A percentile compares a stretch with the other conserved stretches of the same genome.
These are phyloP conservation scores for Colletotrichum sojae DNA, from an alignment of 2,329 filamentous ascomycete genomes.

Conservation along the genomic window DNA sequence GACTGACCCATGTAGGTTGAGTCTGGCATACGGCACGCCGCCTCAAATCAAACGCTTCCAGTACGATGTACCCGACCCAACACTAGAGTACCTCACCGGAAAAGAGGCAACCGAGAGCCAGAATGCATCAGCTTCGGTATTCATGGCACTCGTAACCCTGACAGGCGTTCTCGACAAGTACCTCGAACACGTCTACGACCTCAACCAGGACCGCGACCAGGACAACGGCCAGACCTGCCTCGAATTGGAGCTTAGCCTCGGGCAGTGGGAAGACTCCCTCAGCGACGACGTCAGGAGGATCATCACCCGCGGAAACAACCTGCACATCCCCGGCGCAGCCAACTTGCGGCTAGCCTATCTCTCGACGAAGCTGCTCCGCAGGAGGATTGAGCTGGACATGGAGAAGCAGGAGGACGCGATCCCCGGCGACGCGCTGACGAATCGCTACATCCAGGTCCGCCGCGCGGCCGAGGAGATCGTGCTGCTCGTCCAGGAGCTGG, in stretches of 20 bases:
- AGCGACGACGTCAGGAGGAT: constrained; percentile 53
- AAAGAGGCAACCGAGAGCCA: constrained; percentile 11
- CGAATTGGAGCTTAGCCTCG: constrained; percentile 55
- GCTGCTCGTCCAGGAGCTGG: constrained; percentile 61
- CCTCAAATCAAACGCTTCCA: constrained; percentile 61
- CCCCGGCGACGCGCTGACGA: constrained; percentile 23
- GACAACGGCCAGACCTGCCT: constrained; percentile 41
- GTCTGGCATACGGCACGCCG: constrained; percentile 67
- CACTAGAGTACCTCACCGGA: constrained; percentile 49
- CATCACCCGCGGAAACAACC: constrained; percentile 57
- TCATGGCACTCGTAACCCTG: constrained; percentile 35
- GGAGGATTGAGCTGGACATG: constrained; percentile 62
- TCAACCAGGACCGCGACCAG: constrained; percentile 31
- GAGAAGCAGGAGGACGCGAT: constrained; percentile 48
- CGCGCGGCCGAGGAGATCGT: constrained; percentile 65
- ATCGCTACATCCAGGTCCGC: constrained; percentile 56
- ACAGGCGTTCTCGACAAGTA: constrained; percentile 39
- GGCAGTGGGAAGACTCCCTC: constrained; percentile 61
- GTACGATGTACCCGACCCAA: constrained; percentile 64
- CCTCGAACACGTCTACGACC: constrained; percentile 42
- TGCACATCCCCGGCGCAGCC: constrained; percentile 60
- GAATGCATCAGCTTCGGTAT: constrained; percentile 33
- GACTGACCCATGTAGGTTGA: constrained; percentile 54
- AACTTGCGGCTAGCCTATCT: constrained; percentile 68
- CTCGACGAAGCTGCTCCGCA: constrained; percentile 61